Evolutionary conservation across 2,329 filamentous ascomycete genomes (phyloP), one percentile per base, ranked within the genome.

Genomic region (Nannizziopsis arthrosporioides): DNA sequence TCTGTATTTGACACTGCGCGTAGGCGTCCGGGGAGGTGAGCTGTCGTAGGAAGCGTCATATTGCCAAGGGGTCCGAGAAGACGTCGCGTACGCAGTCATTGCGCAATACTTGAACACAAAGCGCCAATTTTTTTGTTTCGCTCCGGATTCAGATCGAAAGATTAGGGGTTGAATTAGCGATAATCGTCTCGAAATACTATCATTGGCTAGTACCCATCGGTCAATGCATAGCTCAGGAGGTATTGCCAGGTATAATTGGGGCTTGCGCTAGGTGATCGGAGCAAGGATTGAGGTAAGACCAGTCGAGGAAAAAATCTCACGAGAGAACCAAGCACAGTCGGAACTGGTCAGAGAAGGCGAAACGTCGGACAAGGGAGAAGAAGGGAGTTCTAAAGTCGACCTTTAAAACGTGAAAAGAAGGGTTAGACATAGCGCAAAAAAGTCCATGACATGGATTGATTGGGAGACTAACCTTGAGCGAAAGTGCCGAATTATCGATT

Each of bases 21-120:
- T 62, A 43, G 67, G 68, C 6, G 68, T 70, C 34, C 59, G 62
- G 41, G 68, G 68, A 45, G 67, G 66, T 12, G 65, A 67, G 18
- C 44, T 22, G 14, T 39, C 35, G 42, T 56, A 53, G 42, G 56
- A 53, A 32, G 55, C 51, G 30, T 61, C 44, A 32, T 43, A 22
- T 32, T 53, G 41, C 31, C 50, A 47, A 22, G 49, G 42, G 38
- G 35, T n/a, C 47, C 34, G 42, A 32, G 41, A 39, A 37, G 49
- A 44, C 18, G 47, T 42, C 19, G 42, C 39, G 34, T 42, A 39
- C 12, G 47, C 39, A 48, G 47, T 30, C 42, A 49, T 49, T 8
- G 27, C 38, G 17, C 7, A 19, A 14, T 14, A 14, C 19, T 39
- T 19, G 8, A 27, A 17, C 2, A 41, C 11, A 34, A 9, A 34